These are phyloP conservation scores for Trametes polyzona DNA, from an alignment of 1,284 basidiomycete species.

Conservation along the genomic window DNA sequence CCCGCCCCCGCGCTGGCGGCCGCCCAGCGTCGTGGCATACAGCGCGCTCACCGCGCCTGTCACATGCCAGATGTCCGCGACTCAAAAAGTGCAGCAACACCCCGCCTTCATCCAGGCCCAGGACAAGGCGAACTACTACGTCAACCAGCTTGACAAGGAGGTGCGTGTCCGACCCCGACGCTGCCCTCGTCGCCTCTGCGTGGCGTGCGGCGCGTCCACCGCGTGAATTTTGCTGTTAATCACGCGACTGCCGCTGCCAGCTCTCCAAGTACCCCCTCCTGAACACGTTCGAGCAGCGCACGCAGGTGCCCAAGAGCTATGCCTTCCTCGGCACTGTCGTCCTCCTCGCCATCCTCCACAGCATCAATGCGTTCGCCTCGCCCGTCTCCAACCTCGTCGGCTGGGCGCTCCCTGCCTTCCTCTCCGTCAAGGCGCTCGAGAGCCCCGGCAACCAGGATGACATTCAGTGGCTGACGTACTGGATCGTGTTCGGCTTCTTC, in stretches of 20 bases:
- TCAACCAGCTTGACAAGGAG: slow-evolving; percentile 92
- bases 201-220: not conserved
- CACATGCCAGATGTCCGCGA: slow-evolving; percentile 66
- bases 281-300: slow-evolving; percentile 85
- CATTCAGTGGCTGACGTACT: slow-evolving; percentile 89
- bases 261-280: slow-evolving; percentile 91
- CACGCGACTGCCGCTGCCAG: slow-evolving; percentile 46
- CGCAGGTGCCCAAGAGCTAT: slow-evolving; percentile 93
- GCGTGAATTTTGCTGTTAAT: slow-evolving; percentile 11
- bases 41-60: slow-evolving; percentile 12
- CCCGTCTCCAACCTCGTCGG: slow-evolving; percentile 86
- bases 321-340: slow-evolving; percentile 76
- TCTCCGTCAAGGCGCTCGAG: slow-evolving; percentile 87
- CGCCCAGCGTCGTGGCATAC: not conserved
- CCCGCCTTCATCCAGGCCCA: slow-evolving; percentile 82
- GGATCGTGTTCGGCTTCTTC: slow-evolving; percentile 87
- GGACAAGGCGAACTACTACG: slow-evolving; percentile 76
- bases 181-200: not conserved
- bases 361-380: slow-evolving; percentile 81
- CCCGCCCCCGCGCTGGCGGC: not conserved
- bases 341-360: slow-evolving; percentile 72
- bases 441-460: slow-evolving; percentile 74
- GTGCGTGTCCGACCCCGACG: slow-evolving; percentile 45
- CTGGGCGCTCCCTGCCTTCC: slow-evolving; percentile 83
- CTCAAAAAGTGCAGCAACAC: slow-evolving; percentile 82